These are phyloP conservation scores for Schwanniomyces polymorphus DNA, from an alignment of 805 yeast species.

Conservation along the genomic window DNA sequence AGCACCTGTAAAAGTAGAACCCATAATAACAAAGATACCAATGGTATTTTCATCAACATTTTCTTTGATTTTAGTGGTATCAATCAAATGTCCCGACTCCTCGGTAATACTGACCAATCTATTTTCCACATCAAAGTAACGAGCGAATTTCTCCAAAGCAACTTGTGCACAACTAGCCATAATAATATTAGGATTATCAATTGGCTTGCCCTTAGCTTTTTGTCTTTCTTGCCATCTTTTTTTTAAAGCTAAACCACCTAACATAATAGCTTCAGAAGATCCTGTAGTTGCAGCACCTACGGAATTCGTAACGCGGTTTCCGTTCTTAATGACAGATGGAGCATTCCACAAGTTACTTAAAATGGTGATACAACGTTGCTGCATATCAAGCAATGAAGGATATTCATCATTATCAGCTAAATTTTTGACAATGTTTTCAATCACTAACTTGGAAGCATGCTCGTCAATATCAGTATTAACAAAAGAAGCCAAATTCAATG, in stretches of 20 bases:
- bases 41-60: slow-evolving; percentile 87
- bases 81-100: slow-evolving; percentile 64
- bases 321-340: slow-evolving; percentile 33
- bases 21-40: slow-evolving; percentile 84
- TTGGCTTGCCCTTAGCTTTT: slow-evolving; percentile 57
- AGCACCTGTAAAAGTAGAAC: slow-evolving; percentile 92
- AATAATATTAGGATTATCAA: slow-evolving; percentile 73
- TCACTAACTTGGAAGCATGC: slow-evolving; percentile 44
- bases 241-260: slow-evolving; percentile 92
- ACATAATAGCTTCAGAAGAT: slow-evolving; percentile 90
- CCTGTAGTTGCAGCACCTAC: slow-evolving; percentile 94
- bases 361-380: slow-evolving; percentile 80
- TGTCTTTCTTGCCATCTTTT: slow-evolving; percentile 79
- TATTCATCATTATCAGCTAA: slow-evolving; percentile 93
- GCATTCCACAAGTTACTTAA: slow-evolving; percentile 82
- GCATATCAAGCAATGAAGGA: slow-evolving; percentile 78
- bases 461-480: slow-evolving; percentile 72
- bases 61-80: slow-evolving; percentile 56
- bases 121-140: slow-evolving; percentile 90
- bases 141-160: slow-evolving; percentile 89
- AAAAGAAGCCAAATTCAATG: slow-evolving; percentile 82
- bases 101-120: slow-evolving; percentile 68
- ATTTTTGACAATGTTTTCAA: slow-evolving; percentile 79
- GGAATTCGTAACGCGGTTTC: slow-evolving; percentile 37
- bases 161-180: slow-evolving; percentile 96